Evolutionary conservation across 2,329 filamentous ascomycete species (phyloP).

Genomic region (Paecilomyces fulvus): DNA sequence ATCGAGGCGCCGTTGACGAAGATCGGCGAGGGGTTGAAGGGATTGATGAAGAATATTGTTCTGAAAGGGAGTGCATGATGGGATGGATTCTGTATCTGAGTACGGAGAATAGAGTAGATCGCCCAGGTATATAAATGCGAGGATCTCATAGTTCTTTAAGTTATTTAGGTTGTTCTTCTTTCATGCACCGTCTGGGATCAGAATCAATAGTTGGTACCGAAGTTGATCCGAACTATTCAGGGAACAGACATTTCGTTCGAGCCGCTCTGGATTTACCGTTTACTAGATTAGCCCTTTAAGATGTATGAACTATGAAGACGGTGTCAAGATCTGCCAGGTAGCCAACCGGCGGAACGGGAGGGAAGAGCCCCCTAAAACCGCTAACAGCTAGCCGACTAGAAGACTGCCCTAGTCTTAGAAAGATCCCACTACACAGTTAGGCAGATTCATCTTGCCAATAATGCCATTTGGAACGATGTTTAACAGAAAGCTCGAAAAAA

Average conservation of each 20-base stretch:
- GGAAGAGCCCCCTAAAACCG: neutral
- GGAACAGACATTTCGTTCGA: neutral
- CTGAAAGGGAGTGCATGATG: neutral
- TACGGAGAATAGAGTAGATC: too few relatives aligned
- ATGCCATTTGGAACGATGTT: neutral
- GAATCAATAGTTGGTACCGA: neutral
- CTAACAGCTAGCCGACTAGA: neutral
- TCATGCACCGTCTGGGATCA: too few relatives aligned
- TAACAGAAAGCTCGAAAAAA: neutral
- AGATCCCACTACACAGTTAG: neutral
- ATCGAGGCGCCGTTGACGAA: slow-evolving; percentile 7
- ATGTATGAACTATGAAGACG: too few relatives aligned
- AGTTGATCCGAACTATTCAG: neutral
- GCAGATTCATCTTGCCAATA: neutral
- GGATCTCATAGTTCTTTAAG: too few relatives aligned
- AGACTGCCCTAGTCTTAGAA: neutral
- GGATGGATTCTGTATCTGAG: too few relatives aligned
- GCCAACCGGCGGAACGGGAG: neutral
- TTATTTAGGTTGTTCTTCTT: too few relatives aligned
- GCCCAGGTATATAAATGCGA: too few relatives aligned
- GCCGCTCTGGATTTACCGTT: too few relatives aligned
- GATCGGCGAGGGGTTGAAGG: slow-evolving; percentile 6
- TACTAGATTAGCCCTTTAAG: neutral
- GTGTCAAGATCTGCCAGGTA: neutral
- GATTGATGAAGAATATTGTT: slow-evolving; percentile 5